Base-by-base conservation (phyloP, 2,329 filamentous ascomycete genomes). In the Phyllosticta capitalensis region DNA sequence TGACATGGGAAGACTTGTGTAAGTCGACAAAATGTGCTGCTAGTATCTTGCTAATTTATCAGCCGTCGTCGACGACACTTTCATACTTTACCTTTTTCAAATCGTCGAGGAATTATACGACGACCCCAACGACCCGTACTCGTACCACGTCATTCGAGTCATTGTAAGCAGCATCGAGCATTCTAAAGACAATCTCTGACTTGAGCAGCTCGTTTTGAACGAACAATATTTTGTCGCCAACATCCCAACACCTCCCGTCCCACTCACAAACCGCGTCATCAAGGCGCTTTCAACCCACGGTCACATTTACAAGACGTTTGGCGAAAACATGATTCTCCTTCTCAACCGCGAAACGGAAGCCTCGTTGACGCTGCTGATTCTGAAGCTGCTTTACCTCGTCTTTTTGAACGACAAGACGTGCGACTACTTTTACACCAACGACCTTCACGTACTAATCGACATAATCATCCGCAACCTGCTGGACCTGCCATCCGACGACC, bases 391-490 rank as follows among this genome's bases (percentile, higher is more conserved):
- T 26, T 99, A 97, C 74, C 83, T 99, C 38, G 81, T 99, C 9
- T 99, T 99, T 74, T 96, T 92, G 4, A 97, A 90, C 9, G 85
- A 85, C 60, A 83, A 88, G 17, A 99, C 94, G 0, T 90, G 94
- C 72, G 94, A 99, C 75, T 99, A 97, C 74, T 99, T 99, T 70
- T 99, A 97, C 74, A 96, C 91, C 26, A 99, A 99, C 70, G 94
- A 99, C 69, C 80, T 99, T 28, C 89, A 90, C 61, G 94, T 99
- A 4, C 82, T 99, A 17, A 81, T 97, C 53, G 94, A 99, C 69
- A 94, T 99, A 64, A 91, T 99, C 61, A 90, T 99, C 62, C 89
- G 94, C 51, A 99, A 99, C 68, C 79, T 99, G n/a, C 85, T 97
- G 67, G 94, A 99, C 71, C 79, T 99, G 9, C 94, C 95, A 0